Evolutionary conservation across 2,329 filamentous ascomycete species (phyloP).

Genomic region (Claviceps maximensis): DNA sequence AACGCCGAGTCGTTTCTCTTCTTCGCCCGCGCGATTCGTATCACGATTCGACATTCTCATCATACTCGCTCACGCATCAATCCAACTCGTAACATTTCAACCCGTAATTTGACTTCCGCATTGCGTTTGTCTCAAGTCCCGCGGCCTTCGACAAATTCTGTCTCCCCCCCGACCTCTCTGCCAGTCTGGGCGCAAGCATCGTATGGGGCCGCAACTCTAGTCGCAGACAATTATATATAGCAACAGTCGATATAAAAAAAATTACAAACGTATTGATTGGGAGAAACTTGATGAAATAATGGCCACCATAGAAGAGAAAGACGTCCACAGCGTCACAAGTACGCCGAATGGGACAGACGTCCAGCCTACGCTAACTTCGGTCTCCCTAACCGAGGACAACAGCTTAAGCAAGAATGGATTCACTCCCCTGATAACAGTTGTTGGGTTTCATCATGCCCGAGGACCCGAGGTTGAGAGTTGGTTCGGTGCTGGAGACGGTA

Average conservation of each 20-base stretch:
- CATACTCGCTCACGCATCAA: not conserved
- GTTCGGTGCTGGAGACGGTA: constrained; percentile 63
- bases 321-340: not conserved
- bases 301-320: not conserved
- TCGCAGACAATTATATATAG: not conserved
- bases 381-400: constrained; percentile 17
- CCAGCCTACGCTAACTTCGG: constrained; percentile 20
- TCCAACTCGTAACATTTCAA: not conserved
- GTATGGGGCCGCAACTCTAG: not conserved
- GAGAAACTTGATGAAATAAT: not conserved
- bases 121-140: not conserved
- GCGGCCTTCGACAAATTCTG: not conserved
- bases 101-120: not conserved
- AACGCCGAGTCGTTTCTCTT: not conserved
- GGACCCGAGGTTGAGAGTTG: constrained; percentile 91
- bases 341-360: constrained; percentile 14
- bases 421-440: constrained; percentile 60
- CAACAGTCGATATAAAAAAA: not conserved
- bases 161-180: not conserved
- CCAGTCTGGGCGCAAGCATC: not conserved
- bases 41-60: not conserved
- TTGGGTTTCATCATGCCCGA: constrained; percentile 73
- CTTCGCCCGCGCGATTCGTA: not conserved
- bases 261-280: not conserved
- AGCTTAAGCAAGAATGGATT: constrained; percentile 29